A percentile compares a stretch with the other conserved stretches of the same genome.
Evolutionary conservation across 1,284 basidiomycete genomes (phyloP).

Genomic region (Porodaedalea pini): DNA sequence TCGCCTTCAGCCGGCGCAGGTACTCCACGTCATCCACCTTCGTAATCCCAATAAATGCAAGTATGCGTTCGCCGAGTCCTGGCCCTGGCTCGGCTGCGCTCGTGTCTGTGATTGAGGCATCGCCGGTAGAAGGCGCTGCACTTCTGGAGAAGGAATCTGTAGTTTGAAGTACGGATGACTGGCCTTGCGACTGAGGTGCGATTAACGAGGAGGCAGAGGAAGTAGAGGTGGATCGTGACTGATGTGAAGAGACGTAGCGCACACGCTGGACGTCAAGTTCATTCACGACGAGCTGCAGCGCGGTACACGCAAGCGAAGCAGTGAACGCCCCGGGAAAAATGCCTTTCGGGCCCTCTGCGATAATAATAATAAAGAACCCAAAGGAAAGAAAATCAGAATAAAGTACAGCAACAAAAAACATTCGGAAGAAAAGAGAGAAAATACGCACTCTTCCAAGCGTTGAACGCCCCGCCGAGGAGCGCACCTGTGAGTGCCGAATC

Average conservation of each 20-base stretch:
- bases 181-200: too few species aligned
- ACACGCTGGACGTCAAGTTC: constrained; percentile 57
- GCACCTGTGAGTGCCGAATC: constrained; percentile 66
- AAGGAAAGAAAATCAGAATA: too few species aligned
- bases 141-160: too few species aligned
- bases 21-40: constrained; percentile 64
- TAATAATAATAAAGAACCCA: not conserved
- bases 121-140: too few species aligned
- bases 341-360: constrained; percentile 40
- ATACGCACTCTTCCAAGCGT: constrained; percentile 43
- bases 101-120: not conserved
- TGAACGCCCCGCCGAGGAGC: constrained; percentile 52
- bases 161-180: too few species aligned
- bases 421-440: constrained; percentile 1
- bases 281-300: constrained; percentile 62
- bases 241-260: constrained; percentile 42
- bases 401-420: too few species aligned
- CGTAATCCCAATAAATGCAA: constrained; percentile 46
- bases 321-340: constrained; percentile 52
- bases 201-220: not conserved
- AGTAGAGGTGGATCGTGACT: not conserved
- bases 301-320: constrained; percentile 48
- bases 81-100: constrained; percentile 7
- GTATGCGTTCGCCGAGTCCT: constrained; percentile 34
- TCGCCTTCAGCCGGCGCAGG: constrained; percentile 46